Evolutionary conservation across 1,284 basidiomycete species (phyloP), one percentile per base, ranked within the genome.

Genomic region (Sanghuangporus sanghuang): DNA sequence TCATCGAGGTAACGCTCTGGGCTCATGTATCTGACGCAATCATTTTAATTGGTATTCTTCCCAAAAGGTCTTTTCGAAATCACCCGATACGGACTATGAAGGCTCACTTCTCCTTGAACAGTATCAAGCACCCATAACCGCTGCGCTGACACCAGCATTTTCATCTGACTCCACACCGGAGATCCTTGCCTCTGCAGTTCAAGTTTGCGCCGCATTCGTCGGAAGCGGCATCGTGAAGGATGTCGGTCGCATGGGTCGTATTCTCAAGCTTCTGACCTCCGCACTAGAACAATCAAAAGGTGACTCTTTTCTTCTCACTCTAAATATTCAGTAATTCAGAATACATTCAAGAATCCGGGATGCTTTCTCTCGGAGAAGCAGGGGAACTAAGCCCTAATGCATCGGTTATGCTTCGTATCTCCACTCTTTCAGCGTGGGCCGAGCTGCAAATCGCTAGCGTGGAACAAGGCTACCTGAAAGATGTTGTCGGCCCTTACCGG

Each of bases 81-180:
- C 93, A 2, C 92, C 92, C 1, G 97, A 99, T 76, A 92, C 95
- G 1, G 95, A 96, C 65, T 98, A 95, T 71, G 90, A 93, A 52
- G 93, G 94, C 66, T 86, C 93, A 0, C 79, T 96, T 3, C 79
- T 99, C 1, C 82, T 99, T n/a, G 96, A 99, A 73, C 97, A 99
- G 74, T 93, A 98, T 74, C 96, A 99, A 77, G 97, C 97, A 0
- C 96, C 97, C 0, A 97, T 99, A 65, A 96, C 96, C 1, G 95
- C 97, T 2, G 97, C 97, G 0, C 81, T 99, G n/a, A 99, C 96
- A 0, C 96, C 97, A 0, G 96, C 96, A 0, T 99, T 99, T 72
- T 92, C 93, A 3, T 81, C 91, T 0, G 97, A 99, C 72, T 94
- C 95, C 0, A 95, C 95, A 0, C 96, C 96, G 0, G 96, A 99